These are phyloP conservation scores for Apiospora koreana DNA, from an alignment of 2,329 filamentous ascomycete genomes.

Conservation along the genomic window DNA sequence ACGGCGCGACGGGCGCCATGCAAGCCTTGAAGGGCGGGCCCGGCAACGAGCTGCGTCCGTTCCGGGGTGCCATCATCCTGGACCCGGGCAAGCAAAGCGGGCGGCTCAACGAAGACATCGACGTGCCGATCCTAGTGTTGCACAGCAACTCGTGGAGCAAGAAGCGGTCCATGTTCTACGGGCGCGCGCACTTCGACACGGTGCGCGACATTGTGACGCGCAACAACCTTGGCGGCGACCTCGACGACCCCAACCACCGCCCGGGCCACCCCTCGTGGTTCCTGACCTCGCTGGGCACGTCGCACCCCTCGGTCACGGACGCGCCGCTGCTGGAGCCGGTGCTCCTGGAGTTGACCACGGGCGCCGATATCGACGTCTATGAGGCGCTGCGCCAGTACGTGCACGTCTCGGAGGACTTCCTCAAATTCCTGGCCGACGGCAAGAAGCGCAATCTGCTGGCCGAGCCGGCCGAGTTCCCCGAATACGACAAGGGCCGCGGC, in stretches of 20 bases:
- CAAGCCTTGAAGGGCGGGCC: constrained; percentile 57
- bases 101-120: constrained; percentile 58
- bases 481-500: constrained; percentile 35
- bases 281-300: constrained; percentile 53
- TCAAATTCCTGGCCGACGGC: constrained; percentile 47
- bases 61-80: constrained; percentile 60
- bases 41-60: constrained; percentile 39
- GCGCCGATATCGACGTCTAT: constrained; percentile 57
- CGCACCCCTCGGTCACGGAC: constrained; percentile 67
- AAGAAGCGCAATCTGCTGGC: constrained; percentile 48
- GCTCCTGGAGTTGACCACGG: constrained; percentile 62
- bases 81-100: constrained; percentile 68
- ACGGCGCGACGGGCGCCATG: constrained; percentile 65
- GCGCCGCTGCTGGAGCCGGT: constrained; percentile 65
- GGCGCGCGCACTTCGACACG: constrained; percentile 64
- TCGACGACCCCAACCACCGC: constrained; percentile 8
- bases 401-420: constrained; percentile 56
- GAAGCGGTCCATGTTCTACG: constrained; percentile 58
- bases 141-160: constrained; percentile 68
- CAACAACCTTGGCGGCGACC: constrained; percentile 32
- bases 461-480: constrained; percentile 48
- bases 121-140: constrained; percentile 60
- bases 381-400: constrained; percentile 63
- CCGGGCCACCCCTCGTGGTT: constrained; percentile 52
- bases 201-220: constrained; percentile 56